Evolutionary conservation across 768 basidiomycete genomes (phyloP).

Genomic region (Tulasnella sp.): DNA sequence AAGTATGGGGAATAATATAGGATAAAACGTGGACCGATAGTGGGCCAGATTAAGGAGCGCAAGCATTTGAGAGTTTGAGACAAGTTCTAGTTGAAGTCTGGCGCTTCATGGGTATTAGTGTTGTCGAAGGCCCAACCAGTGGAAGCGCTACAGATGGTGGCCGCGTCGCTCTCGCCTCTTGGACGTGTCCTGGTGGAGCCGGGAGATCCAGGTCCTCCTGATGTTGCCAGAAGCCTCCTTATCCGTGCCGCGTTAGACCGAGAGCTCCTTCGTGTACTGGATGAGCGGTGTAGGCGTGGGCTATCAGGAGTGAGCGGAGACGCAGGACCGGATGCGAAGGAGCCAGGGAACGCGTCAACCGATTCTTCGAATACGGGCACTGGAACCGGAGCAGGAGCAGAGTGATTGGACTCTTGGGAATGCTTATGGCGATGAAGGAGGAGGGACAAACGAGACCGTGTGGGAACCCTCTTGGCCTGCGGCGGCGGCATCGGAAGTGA

Average conservation of each 20-base stretch:
- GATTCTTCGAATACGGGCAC: neutral
- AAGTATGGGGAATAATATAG: too few relatives aligned
- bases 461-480: neutral
- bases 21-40: too few relatives aligned
- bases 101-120: neutral
- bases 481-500: neutral
- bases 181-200: neutral
- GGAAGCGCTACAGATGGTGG: constrained; percentile 7
- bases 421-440: neutral
- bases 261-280: neutral
- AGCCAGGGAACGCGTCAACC: neutral
- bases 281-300: neutral
- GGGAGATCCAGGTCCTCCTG: neutral
- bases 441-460: neutral
- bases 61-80: too few relatives aligned
- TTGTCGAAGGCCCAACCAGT: constrained; percentile 9
- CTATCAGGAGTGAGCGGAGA: neutral
- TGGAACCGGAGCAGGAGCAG: neutral
- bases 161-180: neutral
- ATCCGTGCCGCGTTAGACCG: neutral
- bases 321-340: neutral
- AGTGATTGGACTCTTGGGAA: neutral
- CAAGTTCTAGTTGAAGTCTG: constrained; percentile 3
- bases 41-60: too few relatives aligned
- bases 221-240: neutral